A percentile compares a stretch with the other conserved stretches of the same genome.
These are phyloP conservation scores for Diatrype stigma DNA, from an alignment of 2,329 filamentous ascomycete genomes.

Conservation along the genomic window DNA sequence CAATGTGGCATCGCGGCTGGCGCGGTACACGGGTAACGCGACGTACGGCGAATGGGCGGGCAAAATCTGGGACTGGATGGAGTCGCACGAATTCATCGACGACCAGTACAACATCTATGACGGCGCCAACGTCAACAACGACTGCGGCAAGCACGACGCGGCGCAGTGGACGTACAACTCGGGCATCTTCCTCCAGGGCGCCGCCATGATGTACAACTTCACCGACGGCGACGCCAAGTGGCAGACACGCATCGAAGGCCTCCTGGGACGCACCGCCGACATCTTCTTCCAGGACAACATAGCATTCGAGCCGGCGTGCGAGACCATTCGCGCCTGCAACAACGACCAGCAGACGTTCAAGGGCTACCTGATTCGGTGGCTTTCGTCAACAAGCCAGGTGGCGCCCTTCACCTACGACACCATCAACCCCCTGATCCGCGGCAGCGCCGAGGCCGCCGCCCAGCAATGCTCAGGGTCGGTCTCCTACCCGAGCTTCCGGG, in stretches of 20 bases:
- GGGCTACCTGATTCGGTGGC: slow-evolving; percentile 67
- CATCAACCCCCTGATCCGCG: slow-evolving; percentile 48
- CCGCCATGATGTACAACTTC: slow-evolving; percentile 59
- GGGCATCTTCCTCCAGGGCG: slow-evolving; percentile 60
- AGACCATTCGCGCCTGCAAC: slow-evolving; percentile 58
- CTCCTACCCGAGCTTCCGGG: slow-evolving; percentile 38
- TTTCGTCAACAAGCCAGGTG: slow-evolving; percentile 51
- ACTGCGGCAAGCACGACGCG: slow-evolving; percentile 49
- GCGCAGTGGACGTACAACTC: slow-evolving; percentile 68
- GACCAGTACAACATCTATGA: slow-evolving; percentile 53
- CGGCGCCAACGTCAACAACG: slow-evolving; percentile 40
- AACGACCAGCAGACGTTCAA: slow-evolving; percentile 73
- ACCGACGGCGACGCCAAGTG: slow-evolving; percentile 48
- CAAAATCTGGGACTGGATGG: slow-evolving; percentile 65
- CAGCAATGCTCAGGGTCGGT: slow-evolving; percentile 45
- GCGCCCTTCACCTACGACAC: slow-evolving; percentile 47
- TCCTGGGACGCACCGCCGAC: slow-evolving; percentile 45
- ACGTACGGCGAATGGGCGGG: slow-evolving; percentile 77
- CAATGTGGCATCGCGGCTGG: slow-evolving; percentile 66
- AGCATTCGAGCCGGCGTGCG: slow-evolving; percentile 65
- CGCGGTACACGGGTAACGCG: slow-evolving; percentile 71
- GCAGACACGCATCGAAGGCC: slow-evolving; percentile 54
- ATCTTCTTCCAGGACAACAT: slow-evolving; percentile 56
- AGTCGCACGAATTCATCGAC: slow-evolving; percentile 51
- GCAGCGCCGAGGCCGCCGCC: slow-evolving; percentile 50